Evolutionary conservation across 768 basidiomycete genomes (phyloP).

Genomic region (Dacryopinax primogenitus): DNA sequence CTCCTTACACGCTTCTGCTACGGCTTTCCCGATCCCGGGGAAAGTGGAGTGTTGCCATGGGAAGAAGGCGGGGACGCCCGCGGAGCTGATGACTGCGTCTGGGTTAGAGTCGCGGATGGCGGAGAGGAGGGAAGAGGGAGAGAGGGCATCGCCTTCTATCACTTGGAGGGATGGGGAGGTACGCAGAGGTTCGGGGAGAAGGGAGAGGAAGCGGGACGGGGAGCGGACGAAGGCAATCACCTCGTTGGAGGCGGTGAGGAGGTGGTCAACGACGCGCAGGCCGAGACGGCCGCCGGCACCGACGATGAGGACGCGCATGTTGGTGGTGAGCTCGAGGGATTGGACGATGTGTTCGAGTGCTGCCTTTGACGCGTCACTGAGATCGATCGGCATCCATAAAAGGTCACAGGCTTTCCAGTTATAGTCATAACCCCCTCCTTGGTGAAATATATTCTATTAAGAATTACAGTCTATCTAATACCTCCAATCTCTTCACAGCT

Average conservation of each 20-base stretch:
- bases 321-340: background rate
- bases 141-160: background rate
- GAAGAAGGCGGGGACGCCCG: background rate
- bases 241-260: background rate
- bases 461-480: background rate
- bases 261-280: background rate
- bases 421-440: background rate
- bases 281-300: background rate
- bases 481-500: background rate
- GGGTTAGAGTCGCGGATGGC: background rate
- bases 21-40: background rate
- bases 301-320: background rate
- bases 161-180: background rate
- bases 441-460: constrained; percentile 1
- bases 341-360: background rate
- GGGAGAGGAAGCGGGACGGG: background rate
- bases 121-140: background rate
- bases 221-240: background rate
- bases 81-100: background rate
- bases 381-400: background rate
- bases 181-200: background rate
- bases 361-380: background rate
- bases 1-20: background rate
- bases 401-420: no score
- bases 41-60: background rate